Evolutionary conservation across 768 basidiomycete species (phyloP), one percentile per base, ranked within the genome.

Genomic region (Hygrocybe punicea): DNA sequence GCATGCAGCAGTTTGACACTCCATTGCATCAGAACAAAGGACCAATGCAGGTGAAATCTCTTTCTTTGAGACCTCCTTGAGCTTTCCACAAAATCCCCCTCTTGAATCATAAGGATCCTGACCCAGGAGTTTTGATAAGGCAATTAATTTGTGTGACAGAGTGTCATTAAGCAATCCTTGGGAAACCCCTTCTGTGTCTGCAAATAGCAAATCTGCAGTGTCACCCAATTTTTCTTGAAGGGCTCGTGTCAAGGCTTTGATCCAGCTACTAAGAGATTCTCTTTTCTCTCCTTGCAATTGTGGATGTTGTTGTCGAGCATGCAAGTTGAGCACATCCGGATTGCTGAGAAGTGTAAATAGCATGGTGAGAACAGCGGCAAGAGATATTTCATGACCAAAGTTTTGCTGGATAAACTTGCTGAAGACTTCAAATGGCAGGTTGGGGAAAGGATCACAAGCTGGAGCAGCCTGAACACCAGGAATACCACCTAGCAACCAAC

Each of bases 1-100:
- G 36, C 65, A 66, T 34, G 8, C 57, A 5, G 11, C n/a, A 17
- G 57, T 58, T 57, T 58, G 23, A 55, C 63, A 66, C 35, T 36
- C 51, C 21, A 52, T 25, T 29, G 57, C 19, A 9, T 37, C n/a
- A 8, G 64, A 63, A 37, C 61, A 62, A 36, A 65, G 59, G 6
- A 63, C 21, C 11, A 53, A 19, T 23, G 58, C 48, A 13, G 63
- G 51, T 37, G 62, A 33, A 35, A 63, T 54, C 5, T 16, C 42
- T n/a, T 60, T 36, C 33, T 60, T 29, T 4, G 62, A 61, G 13
- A 63, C 24, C 16, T 57, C 36, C 14, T 59, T 36, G 11, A 63
- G 35, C 21, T 61, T 63, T 7, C 56, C 57, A 19, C 11, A 16
- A 14, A 58, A 58, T 4, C 50, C 9, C 25, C 51, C 51, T n/a